Percentiles rank a stretch among this genome's conserved stretches.
Evolutionary conservation across 495 filamentous ascomycete genomes (phyloP).

Genomic region (Tuber brumale): DNA sequence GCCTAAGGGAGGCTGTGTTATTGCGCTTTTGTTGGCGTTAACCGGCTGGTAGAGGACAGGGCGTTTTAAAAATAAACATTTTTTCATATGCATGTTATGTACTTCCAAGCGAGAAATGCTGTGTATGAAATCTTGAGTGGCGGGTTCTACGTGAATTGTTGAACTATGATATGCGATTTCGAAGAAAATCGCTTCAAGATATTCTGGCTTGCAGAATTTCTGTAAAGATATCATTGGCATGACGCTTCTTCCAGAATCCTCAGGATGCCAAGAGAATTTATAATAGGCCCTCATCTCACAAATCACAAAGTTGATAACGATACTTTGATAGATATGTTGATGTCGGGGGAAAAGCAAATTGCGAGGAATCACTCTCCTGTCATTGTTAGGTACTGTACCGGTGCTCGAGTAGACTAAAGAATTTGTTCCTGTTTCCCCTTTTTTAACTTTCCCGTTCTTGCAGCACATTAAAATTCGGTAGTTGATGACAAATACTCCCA

Average conservation of each 20-base stretch:
- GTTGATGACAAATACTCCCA: not conserved
- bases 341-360: not conserved
- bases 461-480: not conserved
- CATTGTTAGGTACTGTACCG: too few species aligned
- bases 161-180: not conserved
- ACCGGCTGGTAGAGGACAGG: not conserved
- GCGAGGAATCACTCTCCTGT: not conserved
- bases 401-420: not conserved
- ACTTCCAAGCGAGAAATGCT: not conserved
- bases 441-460: not conserved
- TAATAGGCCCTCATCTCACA: too few species aligned
- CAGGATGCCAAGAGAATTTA: not conserved
- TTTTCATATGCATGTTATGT: not conserved
- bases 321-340: not conserved
- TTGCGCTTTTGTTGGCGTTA: not conserved
- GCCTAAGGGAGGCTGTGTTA: not conserved
- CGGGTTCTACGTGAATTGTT: not conserved
- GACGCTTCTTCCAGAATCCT: not conserved
- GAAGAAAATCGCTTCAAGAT: not conserved
- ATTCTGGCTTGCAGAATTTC: not conserved
- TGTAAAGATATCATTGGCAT: slow-evolving; percentile 2
- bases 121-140: not conserved
- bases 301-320: not conserved
- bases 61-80: not conserved
- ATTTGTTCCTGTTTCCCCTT: not conserved